Evolutionary conservation across 1,139 yeast species (phyloP), one percentile per base, ranked within the genome.

Genomic region (Maudiozyma humilis): DNA sequence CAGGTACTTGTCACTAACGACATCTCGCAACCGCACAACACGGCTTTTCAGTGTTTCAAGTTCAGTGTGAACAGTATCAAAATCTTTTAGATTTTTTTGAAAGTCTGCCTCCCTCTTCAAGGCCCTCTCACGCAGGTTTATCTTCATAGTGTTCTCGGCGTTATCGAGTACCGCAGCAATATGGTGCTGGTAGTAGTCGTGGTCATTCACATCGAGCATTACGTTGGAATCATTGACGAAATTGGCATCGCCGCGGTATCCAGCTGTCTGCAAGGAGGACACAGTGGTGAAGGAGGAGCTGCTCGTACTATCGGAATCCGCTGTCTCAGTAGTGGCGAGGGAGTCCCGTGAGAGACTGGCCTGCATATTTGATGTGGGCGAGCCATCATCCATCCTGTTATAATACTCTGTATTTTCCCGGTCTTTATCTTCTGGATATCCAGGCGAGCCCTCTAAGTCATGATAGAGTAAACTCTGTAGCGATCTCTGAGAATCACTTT

Each of bases 401-500:
- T 10, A 23, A 23, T 23, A 23, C 27, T 10, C 27, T 6, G 8
- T 10, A 23, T 10, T 23, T 10, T 6, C 10, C 8, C 27, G 6
- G 10, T 10, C 27, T 6, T 6, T 6, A 23, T 6, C 6, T 10
- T 10, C 27, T 23, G 27, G 27, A 16, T 29, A 23, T 23, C 27
- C 27, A 8, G 40, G 43, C 3, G 44, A 27, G 10, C 25, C 41
- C 27, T 48, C 55, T 25, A 52, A 45, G 40, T 52, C 56, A 32
- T 47, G 53, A 29, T 49, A 51, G 19, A 52, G 32, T 32, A 52
- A 33, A 32, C 51, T 48, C 43, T 52, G 55, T 34, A 54, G 42
- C 1, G 57, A 52, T 23, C 46, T 48, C 17, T 47, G 44, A 4
- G 51, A 44, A 30, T 36, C 33, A 14, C 32, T 34, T 25, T 23